phyloP scores from a whole-genome alignment of 2,329 filamentous ascomycete genomes.

The Hymenoscyphus infarciens region DNA sequence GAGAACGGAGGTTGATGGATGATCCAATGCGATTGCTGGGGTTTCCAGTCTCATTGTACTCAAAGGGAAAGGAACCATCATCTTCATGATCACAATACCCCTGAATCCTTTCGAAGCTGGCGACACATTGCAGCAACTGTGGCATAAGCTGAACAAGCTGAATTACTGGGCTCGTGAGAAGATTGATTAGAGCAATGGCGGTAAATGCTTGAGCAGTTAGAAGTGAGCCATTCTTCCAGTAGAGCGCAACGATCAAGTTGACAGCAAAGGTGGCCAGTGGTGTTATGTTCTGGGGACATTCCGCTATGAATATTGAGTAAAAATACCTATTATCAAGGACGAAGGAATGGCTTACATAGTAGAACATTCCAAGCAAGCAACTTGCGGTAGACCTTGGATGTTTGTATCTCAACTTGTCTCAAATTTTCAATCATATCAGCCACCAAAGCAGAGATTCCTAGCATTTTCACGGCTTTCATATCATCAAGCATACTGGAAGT shows the following conservation, averaged over 20 bases:
- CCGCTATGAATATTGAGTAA: slow-evolving; percentile 1
- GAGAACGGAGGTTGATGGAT: neutral
- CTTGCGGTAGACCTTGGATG: neutral
- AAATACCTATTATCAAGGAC: neutral
- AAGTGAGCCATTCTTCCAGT: neutral
- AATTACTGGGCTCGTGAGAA: slow-evolving; percentile 21
- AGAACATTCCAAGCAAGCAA: slow-evolving; percentile 1
- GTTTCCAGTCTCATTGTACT: neutral
- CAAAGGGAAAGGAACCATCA: neutral
- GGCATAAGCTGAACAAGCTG: slow-evolving; percentile 20
- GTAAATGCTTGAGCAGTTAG: slow-evolving; percentile 21
- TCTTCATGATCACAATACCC: neutral
- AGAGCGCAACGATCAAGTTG: slow-evolving; percentile 1
- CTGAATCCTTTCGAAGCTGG: slow-evolving; percentile 28
- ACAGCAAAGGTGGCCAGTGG: slow-evolving; percentile 12
- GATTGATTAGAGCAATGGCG: slow-evolving; percentile 26
- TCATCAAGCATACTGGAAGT: slow-evolving; percentile 22
- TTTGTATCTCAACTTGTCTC: slow-evolving; percentile 22
- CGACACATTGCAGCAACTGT: slow-evolving; percentile 22
- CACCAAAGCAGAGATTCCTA: slow-evolving; percentile 35
- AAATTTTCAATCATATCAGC: slow-evolving; percentile 34
- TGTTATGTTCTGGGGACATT: slow-evolving; percentile 6
- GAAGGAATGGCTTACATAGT: slow-evolving; percentile 6
- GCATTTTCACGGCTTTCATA: slow-evolving; percentile 31
- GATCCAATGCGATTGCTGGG: neutral